Percentiles rank a stretch among this genome's conserved stretches.
Evolutionary conservation across 805 yeast species (phyloP).

Genomic region (Metschnikowia noctiluminum): DNA sequence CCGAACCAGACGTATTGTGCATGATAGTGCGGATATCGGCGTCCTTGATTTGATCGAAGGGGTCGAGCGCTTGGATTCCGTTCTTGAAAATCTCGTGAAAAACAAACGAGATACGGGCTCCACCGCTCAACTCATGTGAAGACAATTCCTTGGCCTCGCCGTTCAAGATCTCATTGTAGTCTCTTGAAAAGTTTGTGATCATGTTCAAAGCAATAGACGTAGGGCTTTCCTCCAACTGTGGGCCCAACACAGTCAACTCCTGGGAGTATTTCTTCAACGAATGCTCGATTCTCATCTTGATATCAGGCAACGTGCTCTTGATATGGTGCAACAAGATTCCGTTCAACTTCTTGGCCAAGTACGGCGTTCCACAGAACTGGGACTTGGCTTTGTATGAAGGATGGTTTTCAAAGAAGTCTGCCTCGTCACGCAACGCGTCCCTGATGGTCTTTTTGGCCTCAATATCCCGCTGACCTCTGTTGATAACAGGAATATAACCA

Average conservation of each 20-base stretch:
- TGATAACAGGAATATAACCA: conserved; percentile 93
- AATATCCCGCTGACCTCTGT: conserved; percentile 93
- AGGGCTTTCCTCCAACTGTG: conserved; percentile 85
- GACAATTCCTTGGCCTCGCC: conserved; percentile 92
- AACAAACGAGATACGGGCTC: conserved; percentile 95
- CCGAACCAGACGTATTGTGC: conserved; percentile 93
- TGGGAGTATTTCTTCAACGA: conserved; percentile 75
- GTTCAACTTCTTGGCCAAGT: conserved; percentile 86
- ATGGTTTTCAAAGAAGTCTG: conserved; percentile 78
- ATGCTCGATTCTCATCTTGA: conserved; percentile 82
- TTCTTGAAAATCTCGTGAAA: conserved; percentile 94
- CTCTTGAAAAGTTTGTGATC: conserved; percentile 90
- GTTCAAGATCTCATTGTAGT: conserved; percentile 83
- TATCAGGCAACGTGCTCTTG: conserved; percentile 67
- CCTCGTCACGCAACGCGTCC: conserved; percentile 81
- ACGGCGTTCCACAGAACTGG: conserved; percentile 98
- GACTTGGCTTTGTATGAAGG: conserved; percentile 90
- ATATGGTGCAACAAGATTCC: conserved; percentile 87
- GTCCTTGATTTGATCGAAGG: conserved; percentile 94
- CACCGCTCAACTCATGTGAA: conserved; percentile 90
- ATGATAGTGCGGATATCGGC: conserved; percentile 94
- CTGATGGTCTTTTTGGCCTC: conserved; percentile 83
- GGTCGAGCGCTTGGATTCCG: conserved; percentile 89
- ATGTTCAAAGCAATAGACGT: conserved; percentile 84
- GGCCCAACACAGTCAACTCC: conserved; percentile 75